These are phyloP conservation scores for Mrakia gelida DNA, from an alignment of 768 basidiomycete genomes.

Conservation along the genomic window DNA sequence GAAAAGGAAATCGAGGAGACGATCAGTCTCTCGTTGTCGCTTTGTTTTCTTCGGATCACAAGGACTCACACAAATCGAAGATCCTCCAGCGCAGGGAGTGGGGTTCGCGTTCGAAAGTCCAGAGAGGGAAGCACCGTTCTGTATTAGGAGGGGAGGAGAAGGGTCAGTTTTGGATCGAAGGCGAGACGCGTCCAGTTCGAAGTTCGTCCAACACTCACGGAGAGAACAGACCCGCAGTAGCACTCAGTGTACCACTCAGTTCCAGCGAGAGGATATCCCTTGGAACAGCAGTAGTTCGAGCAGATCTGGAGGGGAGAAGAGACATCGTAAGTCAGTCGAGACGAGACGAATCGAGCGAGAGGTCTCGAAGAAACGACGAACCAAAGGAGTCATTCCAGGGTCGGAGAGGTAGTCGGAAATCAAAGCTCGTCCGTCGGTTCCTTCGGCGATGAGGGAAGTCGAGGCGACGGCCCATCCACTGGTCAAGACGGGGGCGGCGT, in stretches of 20 bases:
- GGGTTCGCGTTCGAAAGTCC: too few species aligned
- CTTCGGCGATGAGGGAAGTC: neutral
- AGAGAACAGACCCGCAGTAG: neutral
- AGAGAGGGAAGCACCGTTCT: too few species aligned
- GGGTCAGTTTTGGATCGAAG: too few species aligned
- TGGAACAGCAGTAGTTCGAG: neutral
- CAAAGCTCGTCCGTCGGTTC: conserved; percentile 33
- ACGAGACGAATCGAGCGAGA: neutral
- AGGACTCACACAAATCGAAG: too few species aligned
- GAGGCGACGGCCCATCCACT: neutral
- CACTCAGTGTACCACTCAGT: conserved; percentile 6
- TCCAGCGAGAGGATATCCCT: neutral
- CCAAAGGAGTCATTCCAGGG: neutral
- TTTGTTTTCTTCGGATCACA: too few species aligned
- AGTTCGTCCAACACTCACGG: too few species aligned
- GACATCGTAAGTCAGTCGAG: neutral
- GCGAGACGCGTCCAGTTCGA: too few species aligned
- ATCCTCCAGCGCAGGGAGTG: too few species aligned
- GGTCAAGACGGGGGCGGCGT: neutral
- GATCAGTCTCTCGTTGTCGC: too few species aligned
- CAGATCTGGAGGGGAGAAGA: neutral
- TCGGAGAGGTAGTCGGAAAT: neutral
- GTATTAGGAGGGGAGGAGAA: too few species aligned
- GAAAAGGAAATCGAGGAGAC: too few species aligned
- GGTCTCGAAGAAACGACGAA: neutral